Evolutionary conservation across 306 rosid species (phyloP), one percentile per base, ranked within the genome.

Genomic region (Phaseolus lunatus): DNA sequence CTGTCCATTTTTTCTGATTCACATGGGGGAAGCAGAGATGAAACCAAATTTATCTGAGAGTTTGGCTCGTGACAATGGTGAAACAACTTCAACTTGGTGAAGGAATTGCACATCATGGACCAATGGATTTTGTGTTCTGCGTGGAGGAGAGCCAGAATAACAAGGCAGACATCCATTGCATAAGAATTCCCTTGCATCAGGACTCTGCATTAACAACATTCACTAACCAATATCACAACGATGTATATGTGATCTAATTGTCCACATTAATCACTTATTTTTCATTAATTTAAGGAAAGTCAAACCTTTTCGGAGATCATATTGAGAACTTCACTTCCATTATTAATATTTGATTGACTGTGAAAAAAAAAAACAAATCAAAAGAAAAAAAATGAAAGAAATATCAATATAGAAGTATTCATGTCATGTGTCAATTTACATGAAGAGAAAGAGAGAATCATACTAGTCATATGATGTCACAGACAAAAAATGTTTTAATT

Each of bases 101-200:
- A 89, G 72, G 76, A 94, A 94, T 12, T 87, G 84, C 53, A 91
- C 89, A 47, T 94, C 90, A 19, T 91, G 92, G 70, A 94, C 84
- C 79, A 91, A 39, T 1, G 97, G 98, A 5, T 94, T 91, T 69
- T 82, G 88, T 54, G 97, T 84, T 84, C 98, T 85, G 0, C 89
- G 78, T 0, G 98, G 98, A 0, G 98, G 98, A 24, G 97, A 90
- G 7, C 92, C 97, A 10, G 87, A 67, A 72, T 87, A 94, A 68
- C 88, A 75, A 4, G 95, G 89, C 35, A 88, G 80, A 58, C 97
- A 87, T 48, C 80, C 80, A 3, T 64, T 84, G 70, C 92, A 90
- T 41, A 48, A 18, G 19, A 75, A 14, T 78, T 88, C 96, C 43
- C 83, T 88, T 76, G 79, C 89, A 67, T 88, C 82, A 31, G 15